Evolutionary conservation across 768 basidiomycete genomes (phyloP), one percentile per base, ranked within the genome.

Genomic region (Lactifluus volemus): DNA sequence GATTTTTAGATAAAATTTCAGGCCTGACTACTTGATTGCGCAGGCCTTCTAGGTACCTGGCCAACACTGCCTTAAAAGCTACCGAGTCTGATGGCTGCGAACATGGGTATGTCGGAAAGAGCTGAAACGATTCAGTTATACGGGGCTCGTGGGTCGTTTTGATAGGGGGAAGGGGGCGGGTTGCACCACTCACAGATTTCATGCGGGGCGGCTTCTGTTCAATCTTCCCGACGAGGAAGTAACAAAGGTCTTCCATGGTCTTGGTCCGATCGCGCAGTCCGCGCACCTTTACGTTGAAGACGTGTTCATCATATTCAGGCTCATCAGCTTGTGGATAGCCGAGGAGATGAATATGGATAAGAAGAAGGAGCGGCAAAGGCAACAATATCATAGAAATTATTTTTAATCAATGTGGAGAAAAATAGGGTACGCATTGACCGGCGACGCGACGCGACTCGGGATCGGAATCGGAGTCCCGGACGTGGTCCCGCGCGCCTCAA

Each of bases 301-400:
- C 63, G 56, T 77, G 70, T 57, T 78, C 75, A 65, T 81, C 78
- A 63, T 81, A 83, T 69, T 79, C 78, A 5, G 78, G 69, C 15
- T 75, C 74, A 60, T 81, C 77, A 0, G 74, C 75, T 17, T 75
- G 67, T 0, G 80, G 79, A 67, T 80, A 81, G 57, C 77, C 73
- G 17, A 84, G 72, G 12, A 83, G 77, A 61, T 82, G 78, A 7
- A 83, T 74, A 61, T 83, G 81, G 8, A 83, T 69, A 9, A 83
- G 73, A 12, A 84, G 71, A 14, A 83, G 67, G 11, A 83, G 72
- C n/a, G 76, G 68, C 15, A 72, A 61, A 6, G 81, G 80, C 0
- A 81, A 65, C 45, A 25, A 38, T 19, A 53, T 21, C 61, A 63
- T 63, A 3, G 2, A 14, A n/a, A 44, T 38, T 25, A 25, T 25